Evolutionary conservation across 257 asterid genomes (phyloP), one percentile per base, ranked within the genome.

Genomic region (Solanum appendiculatum): DNA sequence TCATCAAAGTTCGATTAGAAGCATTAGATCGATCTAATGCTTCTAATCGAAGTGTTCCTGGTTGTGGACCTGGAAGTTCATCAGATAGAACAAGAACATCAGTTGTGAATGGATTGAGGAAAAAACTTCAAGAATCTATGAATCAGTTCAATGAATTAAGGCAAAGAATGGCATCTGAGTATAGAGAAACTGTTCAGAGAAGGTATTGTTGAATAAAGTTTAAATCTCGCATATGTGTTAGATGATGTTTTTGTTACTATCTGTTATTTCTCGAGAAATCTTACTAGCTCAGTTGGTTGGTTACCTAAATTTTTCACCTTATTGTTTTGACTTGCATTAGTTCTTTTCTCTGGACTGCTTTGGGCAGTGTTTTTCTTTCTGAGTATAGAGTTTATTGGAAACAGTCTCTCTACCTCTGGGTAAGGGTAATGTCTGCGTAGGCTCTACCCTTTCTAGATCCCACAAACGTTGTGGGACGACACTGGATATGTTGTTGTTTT

Each of bases 11-110:
- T 64, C 91, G 95, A 25, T 93, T 94, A 68, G 95, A 94, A 25
- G 92, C 91, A 3, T 87, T 94, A 0, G 95, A 94, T 68, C 89
- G 90, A 6, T 86, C 98, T 42, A 93, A 94, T 91, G 94, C 94
- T 33, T 95, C 93, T n/a, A 92, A 90, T 25, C 94, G 96, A 2
- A 72, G 91, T 89, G 60, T 93, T 36, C 93, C 94, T 81, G 97
- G 95, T 14, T 92, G 94, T 88, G 97, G 97, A 0, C 95, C 95
- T 1, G 98, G 97, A 1, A 92, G 94, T 92, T 94, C 97, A 14
- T 91, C 95, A 12, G 95, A 94, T 23, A 92, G 97, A 33, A 92
- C 96, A 2, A 90, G 95, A 1, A 93, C 98, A 2, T 94, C 98
- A 7, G 94, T 94, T 16, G 98, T 94, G 29, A 93, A 93, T 87